These are phyloP conservation scores for Decorospora gaudefroyi DNA, from an alignment of 2,329 filamentous ascomycete genomes.

Conservation along the genomic window DNA sequence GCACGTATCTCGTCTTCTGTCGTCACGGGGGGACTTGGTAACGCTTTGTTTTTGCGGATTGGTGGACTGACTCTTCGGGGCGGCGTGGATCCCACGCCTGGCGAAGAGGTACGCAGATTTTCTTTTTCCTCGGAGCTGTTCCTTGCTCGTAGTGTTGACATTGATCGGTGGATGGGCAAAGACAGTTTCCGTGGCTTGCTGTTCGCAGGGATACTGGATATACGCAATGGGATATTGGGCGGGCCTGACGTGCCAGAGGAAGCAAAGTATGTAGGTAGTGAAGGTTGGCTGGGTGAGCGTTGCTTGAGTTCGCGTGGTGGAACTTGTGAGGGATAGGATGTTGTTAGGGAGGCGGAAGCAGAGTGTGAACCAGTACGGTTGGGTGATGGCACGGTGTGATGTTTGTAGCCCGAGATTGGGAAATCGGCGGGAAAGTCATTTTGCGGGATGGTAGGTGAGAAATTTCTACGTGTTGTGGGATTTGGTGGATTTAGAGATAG, in stretches of 20 bases:
- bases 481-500: conserved; percentile 40
- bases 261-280: conserved; percentile 25
- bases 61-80: conserved; percentile 25
- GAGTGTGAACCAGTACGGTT: conserved; percentile 22
- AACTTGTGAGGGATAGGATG: conserved; percentile 7
- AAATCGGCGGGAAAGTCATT: conserved; percentile 22
- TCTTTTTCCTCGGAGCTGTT: conserved; percentile 22
- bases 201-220: conserved; percentile 42
- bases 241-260: conserved; percentile 20
- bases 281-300: conserved; percentile 28
- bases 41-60: conserved; percentile 40
- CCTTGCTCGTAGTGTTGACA: conserved; percentile 16
- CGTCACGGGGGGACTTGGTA: conserved; percentile 33
- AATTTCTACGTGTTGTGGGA: conserved; percentile 39
- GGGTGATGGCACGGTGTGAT: background rate
- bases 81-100: conserved; percentile 11
- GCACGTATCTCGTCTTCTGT: conserved; percentile 23
- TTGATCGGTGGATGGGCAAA: conserved; percentile 28
- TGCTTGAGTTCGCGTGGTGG: conserved; percentile 14
- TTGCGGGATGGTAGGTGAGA: conserved; percentile 24
- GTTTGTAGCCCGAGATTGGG: conserved; percentile 20
- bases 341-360: conserved; percentile 28
- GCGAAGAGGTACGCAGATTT: conserved; percentile 8
- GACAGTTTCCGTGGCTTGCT: conserved; percentile 42
- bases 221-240: conserved; percentile 42